Base-by-base conservation (phyloP, 192 early-diverging fungal species). In the Backusella morwellensis region DNA sequence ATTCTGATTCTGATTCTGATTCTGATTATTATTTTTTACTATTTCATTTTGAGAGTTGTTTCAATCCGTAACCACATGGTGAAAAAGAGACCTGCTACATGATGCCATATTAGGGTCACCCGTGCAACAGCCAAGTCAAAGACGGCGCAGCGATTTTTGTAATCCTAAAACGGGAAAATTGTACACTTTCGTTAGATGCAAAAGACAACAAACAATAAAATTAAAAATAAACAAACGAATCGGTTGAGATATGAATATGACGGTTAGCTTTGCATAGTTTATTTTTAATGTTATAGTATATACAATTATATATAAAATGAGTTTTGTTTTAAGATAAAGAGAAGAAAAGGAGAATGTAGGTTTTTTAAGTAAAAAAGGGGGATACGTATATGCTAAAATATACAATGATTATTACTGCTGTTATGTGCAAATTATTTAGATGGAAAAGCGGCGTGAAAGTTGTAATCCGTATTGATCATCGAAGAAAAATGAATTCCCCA, bases 211-310 rank as follows among this genome's bases (percentile, higher is more conserved):
- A 63, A 63, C 56, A 63, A 26, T 63, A 63, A 50, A 63, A 63
- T 63, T 63, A 63, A 63, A 63, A 63, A 63, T 63, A 63, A 63
- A 63, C 56, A 63, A 63, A 63, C 56, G 29, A 63, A 63, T n/a
- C 21, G 56, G 56, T 14, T 63, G 56, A 63, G 26, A 63, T 63
- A 63, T 29, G 23, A 29, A 23, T 63, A 29, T 29, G 12, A 63
- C 0, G 9, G 54, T 29, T 29, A 29, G 9, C 21, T 21, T 63
- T 63, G 56, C 23, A 63, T 63, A 63, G 56, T 63, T 63, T 63
- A 63, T 63, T 63, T 56, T 63, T 63, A 50, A 50, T 50, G 17
- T 50, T 15, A 14, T 23, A 14, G 4, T 63, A 63, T 26, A 63
- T 63, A 63, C 56, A 63, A 50, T 50, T 50, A 19, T 50, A 19